phyloP scores from a whole-genome alignment of 129 eudicot genomes.

The Saussurea involucrata region DNA sequence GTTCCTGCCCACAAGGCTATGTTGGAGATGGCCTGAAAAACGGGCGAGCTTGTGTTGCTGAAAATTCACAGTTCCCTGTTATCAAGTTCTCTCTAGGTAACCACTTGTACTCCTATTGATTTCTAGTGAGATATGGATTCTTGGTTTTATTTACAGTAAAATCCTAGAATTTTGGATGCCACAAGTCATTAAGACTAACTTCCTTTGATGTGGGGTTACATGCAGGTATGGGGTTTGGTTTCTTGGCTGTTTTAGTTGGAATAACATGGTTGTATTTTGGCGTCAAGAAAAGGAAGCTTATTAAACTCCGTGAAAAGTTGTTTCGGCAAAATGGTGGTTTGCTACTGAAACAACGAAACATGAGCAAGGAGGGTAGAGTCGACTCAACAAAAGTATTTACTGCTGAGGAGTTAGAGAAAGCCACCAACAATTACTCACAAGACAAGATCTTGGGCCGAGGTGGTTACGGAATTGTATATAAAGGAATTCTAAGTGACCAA shows the following conservation, averaged over 20 bases:
- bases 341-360: conserved; percentile 32
- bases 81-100: conserved; percentile 40
- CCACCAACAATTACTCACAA: conserved; percentile 48
- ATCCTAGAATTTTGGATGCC: not conserved
- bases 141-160: too few relatives aligned
- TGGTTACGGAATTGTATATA: conserved; percentile 45
- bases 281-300: conserved; percentile 33
- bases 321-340: conserved; percentile 47
- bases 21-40: conserved; percentile 37
- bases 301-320: conserved; percentile 27
- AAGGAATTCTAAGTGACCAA: conserved; percentile 29
- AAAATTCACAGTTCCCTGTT: conserved; percentile 36
- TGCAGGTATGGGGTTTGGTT: conserved; percentile 37
- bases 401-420: conserved; percentile 40
- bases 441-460: conserved; percentile 51
- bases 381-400: conserved; percentile 39
- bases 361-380: conserved; percentile 12
- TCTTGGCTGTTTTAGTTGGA: conserved; percentile 33
- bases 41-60: conserved; percentile 35
- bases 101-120: too few relatives aligned
- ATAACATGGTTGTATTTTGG: conserved; percentile 31
- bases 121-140: not conserved
- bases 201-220: not conserved
- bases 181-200: not conserved
- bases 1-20: conserved; percentile 42